phyloP scores from a whole-genome alignment of 139 green algal genomes.

The Pleodorina starrii region DNA sequence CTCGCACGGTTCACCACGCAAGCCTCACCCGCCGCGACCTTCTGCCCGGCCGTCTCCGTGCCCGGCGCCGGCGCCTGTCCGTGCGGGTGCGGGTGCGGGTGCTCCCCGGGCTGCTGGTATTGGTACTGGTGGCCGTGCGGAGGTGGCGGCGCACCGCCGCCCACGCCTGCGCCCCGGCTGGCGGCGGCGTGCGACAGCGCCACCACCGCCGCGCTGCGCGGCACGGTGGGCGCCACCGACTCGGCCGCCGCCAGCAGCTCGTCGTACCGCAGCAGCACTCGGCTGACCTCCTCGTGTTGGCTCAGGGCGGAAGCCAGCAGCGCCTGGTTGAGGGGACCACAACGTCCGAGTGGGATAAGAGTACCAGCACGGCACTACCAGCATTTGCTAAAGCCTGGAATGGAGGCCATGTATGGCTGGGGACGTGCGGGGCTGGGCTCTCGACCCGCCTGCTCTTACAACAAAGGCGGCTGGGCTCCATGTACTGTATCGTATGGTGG shows the following conservation, averaged over 20 bases:
- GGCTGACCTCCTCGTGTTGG: slow-evolving; percentile 46
- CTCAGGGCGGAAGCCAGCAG: slow-evolving; percentile 2
- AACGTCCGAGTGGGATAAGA: too few relatives aligned
- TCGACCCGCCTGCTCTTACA: too few relatives aligned
- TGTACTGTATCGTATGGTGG: too few relatives aligned
- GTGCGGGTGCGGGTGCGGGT: too few relatives aligned
- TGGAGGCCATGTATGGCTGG: too few relatives aligned
- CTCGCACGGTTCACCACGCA: too few relatives aligned
- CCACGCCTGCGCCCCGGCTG: not conserved
- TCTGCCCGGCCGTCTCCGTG: not conserved
- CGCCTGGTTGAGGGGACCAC: too few relatives aligned
- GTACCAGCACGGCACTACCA: too few relatives aligned
- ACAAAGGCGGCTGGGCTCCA: too few relatives aligned
- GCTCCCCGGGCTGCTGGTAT: not conserved
- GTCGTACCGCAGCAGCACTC: slow-evolving; percentile 36
- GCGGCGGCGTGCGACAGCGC: not conserved
- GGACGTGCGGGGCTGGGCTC: too few relatives aligned
- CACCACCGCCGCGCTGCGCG: slow-evolving; percentile 1
- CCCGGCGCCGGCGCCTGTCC: not conserved
- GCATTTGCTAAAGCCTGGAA: too few relatives aligned
- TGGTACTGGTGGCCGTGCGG: not conserved
- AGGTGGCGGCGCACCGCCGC: not conserved
- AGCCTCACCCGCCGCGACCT: slow-evolving; percentile 37
- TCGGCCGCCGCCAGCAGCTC: slow-evolving; percentile 39
- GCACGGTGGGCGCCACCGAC: not conserved